Conservation (phyloP, 2,329 filamentous ascomycete species). For the Exserohilum rostratum region DNA sequence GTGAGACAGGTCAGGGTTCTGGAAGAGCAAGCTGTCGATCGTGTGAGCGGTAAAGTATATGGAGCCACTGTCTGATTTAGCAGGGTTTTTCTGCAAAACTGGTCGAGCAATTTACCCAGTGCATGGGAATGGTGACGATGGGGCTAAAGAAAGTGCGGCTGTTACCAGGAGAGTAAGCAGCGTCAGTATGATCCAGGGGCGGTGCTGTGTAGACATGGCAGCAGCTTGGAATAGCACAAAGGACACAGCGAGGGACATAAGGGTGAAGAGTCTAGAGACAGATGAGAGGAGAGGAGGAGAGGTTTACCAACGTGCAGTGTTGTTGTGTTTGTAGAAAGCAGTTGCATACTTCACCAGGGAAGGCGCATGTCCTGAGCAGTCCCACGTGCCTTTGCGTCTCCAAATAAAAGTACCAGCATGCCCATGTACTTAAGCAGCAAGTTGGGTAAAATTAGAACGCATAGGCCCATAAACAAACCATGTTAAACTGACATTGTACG, state of each 20-base stretch:
- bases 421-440: too few species aligned
- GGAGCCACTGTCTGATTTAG: conserved; percentile 28
- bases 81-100: too few species aligned
- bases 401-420: too few species aligned
- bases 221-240: neutral
- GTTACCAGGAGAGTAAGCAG: conserved; percentile 1
- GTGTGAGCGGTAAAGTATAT: conserved; percentile 39
- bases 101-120: conserved; percentile 6
- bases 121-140: conserved; percentile 10
- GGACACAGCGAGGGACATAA: too few species aligned
- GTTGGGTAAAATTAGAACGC: too few species aligned
- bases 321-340: neutral
- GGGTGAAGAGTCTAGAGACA: neutral
- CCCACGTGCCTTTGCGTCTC: too few species aligned
- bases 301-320: neutral
- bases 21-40: conserved; percentile 34
- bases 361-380: neutral
- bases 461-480: too few species aligned
- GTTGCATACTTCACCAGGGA: neutral
- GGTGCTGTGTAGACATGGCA: conserved; percentile 2
- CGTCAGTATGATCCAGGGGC: neutral
- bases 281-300: neutral
- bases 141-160: neutral
- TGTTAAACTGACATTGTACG: too few species aligned
- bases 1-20: conserved; percentile 37